Conservation (phyloP, 805 yeast species). For the Phaffomyces opuntiae region DNA sequence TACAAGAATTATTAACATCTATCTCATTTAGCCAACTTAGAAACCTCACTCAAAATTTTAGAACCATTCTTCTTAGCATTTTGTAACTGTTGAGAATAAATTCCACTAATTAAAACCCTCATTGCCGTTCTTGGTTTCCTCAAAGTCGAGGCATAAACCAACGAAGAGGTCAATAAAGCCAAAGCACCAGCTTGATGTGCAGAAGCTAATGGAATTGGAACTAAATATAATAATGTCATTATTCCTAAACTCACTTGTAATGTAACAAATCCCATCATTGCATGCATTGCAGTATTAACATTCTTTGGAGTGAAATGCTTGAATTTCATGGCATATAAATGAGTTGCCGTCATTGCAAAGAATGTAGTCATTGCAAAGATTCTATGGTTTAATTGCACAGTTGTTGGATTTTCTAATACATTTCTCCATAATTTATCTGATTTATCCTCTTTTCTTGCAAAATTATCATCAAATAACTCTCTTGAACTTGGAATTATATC, state of each 20-base stretch:
- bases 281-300: conserved; percentile 52
- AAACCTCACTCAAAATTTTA: conserved; percentile 30
- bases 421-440: conserved; percentile 89
- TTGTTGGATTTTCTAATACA: conserved; percentile 88
- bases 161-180: conserved; percentile 75
- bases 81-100: conserved; percentile 24
- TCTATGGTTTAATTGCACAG: conserved; percentile 91
- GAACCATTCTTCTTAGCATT: conserved; percentile 21
- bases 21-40: conserved; percentile 24
- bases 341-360: conserved; percentile 60
- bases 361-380: conserved; percentile 78
- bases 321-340: conserved; percentile 54
- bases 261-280: conserved; percentile 76
- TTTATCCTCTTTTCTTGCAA: conserved; percentile 56
- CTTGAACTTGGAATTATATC: conserved; percentile 62
- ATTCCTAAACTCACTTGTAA: conserved; percentile 85
- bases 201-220: conserved; percentile 90
- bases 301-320: conserved; percentile 48
- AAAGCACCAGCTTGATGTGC: conserved; percentile 96
- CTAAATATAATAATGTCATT: conserved; percentile 75
- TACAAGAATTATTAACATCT: background rate
- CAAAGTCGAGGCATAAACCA: conserved; percentile 52
- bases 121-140: conserved; percentile 47
- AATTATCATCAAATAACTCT: conserved; percentile 74
- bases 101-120: conserved; percentile 28